A percentile compares a stretch with the other conserved stretches of the same genome.
phyloP scores from a whole-genome alignment of 495 filamentous ascomycete genomes.

The Glonium stellatum region DNA sequence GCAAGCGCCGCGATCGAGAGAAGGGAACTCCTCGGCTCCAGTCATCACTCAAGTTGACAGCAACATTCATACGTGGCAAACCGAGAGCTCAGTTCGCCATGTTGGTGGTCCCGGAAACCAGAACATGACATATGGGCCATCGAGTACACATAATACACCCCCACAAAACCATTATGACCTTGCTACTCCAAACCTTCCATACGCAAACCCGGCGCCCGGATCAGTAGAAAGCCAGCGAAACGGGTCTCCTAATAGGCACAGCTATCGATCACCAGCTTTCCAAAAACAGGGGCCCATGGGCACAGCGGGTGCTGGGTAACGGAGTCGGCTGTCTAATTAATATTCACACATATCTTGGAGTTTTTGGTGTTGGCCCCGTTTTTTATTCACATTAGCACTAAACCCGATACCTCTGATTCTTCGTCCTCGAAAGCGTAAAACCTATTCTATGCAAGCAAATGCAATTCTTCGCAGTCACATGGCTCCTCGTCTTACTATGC shows the following conservation, averaged over 20 bases:
- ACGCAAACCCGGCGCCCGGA: constrained; percentile 20
- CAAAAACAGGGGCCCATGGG: constrained; percentile 21
- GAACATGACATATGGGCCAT: constrained; percentile 9
- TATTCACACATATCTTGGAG: too few relatives aligned
- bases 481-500: too few relatives aligned
- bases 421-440: too few relatives aligned
- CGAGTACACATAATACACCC: constrained; percentile 21
- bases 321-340: neutral
- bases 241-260: constrained; percentile 22
- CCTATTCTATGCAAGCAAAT: too few relatives aligned
- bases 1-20: constrained; percentile 40
- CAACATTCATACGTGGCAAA: constrained; percentile 71
- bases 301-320: constrained; percentile 24
- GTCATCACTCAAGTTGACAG: constrained; percentile 64
- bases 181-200: constrained; percentile 21
- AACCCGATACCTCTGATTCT: too few relatives aligned
- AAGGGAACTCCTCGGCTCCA: constrained; percentile 44
- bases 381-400: too few relatives aligned
- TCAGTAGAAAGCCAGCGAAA: constrained; percentile 25
- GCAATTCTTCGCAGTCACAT: too few relatives aligned
- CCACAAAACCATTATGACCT: constrained; percentile 21
- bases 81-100: constrained; percentile 73
- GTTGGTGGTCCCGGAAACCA: constrained; percentile 53
- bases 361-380: too few relatives aligned
- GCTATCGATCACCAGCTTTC: constrained; percentile 23